Base-by-base conservation (phyloP, 176 grass and related monocot species). In the Cenchrus fungigraminus region DNA sequence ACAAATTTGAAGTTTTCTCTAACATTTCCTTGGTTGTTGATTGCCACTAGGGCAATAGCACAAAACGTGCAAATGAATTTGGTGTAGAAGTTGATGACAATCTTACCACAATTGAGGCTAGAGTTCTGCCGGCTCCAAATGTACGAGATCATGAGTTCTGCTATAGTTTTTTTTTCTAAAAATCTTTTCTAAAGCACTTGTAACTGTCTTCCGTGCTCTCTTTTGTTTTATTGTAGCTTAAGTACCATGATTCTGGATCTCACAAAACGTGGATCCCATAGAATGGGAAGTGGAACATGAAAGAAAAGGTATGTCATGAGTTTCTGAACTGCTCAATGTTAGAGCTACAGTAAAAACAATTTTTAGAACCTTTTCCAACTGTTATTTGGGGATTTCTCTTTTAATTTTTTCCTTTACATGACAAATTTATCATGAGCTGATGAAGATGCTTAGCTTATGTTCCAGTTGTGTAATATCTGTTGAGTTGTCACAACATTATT, bases 281-380 rank as follows among this genome's bases (percentile, higher is more conserved):
- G 20, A 6, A 77, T 59, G 92, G 92, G 5, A 8, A 40, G 0
- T 94, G 89, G 89, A 91, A 91, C 60, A 91, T 94, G 92, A 74
- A 13, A 59, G 54, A 58, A 4, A 94, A 67, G 92, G 92, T 91
- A 85, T 17, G 43, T 58, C 56, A 72, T 13, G 47, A 77, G 6
- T 12, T 64, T 52, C 19, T 70, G 6, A 69, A 77, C 15, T 20
- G 44, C 20, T 28, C 13, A 53, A 20, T 43, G 37, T 60, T 77
- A 59, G 10, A 14, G 8, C 20, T 40, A 42, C 4, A 66, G 6
- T 74, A 40, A 19, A 70, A 17, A 10, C 15, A 12, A 20, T 32
- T 82, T 81, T 3, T 13, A 45, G 19, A 42, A 71, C 3, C 3
- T 40, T 40, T 40, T 40, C 37, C 37, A 40, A 40, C 37, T 40